Conservation (phyloP, 2,329 filamentous ascomycete species). For the Exophiala spinifera region DNA sequence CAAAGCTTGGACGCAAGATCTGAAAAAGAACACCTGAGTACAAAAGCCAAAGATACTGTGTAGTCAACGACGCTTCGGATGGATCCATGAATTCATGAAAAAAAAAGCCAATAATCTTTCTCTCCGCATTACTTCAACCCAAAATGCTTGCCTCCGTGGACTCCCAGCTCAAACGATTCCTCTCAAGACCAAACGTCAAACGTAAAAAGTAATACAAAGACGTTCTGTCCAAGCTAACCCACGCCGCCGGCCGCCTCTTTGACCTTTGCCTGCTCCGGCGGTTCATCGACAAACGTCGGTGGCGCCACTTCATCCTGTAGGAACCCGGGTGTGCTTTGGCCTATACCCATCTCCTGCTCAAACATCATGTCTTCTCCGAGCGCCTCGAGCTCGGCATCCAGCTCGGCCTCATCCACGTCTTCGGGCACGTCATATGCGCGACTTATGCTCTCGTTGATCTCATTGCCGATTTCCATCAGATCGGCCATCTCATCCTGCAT, state of each 20-base stretch:
- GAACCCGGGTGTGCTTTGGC: conserved; percentile 70
- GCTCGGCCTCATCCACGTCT: conserved; percentile 92
- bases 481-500: conserved; percentile 99
- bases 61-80: not conserved
- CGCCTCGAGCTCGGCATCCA: conserved; percentile 94
- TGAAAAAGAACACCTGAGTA: conserved; percentile 26
- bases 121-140: too few species aligned
- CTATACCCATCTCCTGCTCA: conserved; percentile 60
- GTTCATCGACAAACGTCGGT: conserved; percentile 86
- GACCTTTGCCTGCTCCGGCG: conserved; percentile 66
- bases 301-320: conserved; percentile 82
- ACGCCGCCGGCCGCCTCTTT: conserved; percentile 61
- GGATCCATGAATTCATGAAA: not conserved
- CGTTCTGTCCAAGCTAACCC: conserved; percentile 5
- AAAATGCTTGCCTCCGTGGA: not conserved
- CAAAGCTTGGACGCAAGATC: conserved; percentile 24
- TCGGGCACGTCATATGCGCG: conserved; percentile 92
- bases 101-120: not conserved
- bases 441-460: conserved; percentile 93
- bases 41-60: not conserved
- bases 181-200: not conserved
- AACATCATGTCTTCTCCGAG: conserved; percentile 91
- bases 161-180: not conserved
- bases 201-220: not conserved
- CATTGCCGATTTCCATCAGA: conserved; percentile 93